Conservation (phyloP, 2,329 filamentous ascomycete species). For the Aspergillus floridensis region DNA sequence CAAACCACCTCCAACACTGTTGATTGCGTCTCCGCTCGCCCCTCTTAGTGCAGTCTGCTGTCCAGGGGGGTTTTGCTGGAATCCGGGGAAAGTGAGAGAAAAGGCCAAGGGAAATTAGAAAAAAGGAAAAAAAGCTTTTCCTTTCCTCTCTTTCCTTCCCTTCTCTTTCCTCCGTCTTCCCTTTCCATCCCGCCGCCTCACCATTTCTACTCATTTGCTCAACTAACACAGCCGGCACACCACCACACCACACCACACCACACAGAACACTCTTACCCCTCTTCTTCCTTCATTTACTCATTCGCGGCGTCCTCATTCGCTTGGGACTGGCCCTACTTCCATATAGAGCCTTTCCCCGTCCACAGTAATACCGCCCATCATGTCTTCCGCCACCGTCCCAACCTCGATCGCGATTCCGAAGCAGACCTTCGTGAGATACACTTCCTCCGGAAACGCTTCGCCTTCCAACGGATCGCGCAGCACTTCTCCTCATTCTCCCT, state of each 20-base stretch:
- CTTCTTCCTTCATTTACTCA: constrained; percentile 11
- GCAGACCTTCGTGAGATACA: constrained; percentile 23
- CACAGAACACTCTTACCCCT: not conserved
- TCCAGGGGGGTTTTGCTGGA: constrained; percentile 21
- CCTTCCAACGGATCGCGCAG: constrained; percentile 26
- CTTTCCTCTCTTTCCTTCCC: constrained; percentile 14
- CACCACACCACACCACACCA: constrained; percentile 1
- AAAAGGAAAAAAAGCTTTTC: constrained; percentile 19
- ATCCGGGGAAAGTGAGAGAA: constrained; percentile 29
- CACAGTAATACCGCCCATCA: constrained; percentile 19
- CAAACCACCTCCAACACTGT: constrained; percentile 7
- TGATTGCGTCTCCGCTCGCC: constrained; percentile 19
- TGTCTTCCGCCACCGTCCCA: constrained; percentile 28
- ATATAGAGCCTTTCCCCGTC: constrained; percentile 19
- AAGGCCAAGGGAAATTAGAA: constrained; percentile 2
- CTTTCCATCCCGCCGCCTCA: constrained; percentile 5
- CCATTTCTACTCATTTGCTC: not conserved
- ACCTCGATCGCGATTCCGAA: constrained; percentile 24
- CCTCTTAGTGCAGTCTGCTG: constrained; percentile 19
- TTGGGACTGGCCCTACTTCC: constrained; percentile 12
- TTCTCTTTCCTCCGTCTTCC: constrained; percentile 15
- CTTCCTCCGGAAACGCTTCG: constrained; percentile 22
- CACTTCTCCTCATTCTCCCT: constrained; percentile 31
- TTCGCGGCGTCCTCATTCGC: constrained; percentile 16
- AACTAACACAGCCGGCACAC: not conserved